These are phyloP conservation scores for Agaricus subrufescens DNA, from an alignment of 768 basidiomycete species.

Conservation along the genomic window DNA sequence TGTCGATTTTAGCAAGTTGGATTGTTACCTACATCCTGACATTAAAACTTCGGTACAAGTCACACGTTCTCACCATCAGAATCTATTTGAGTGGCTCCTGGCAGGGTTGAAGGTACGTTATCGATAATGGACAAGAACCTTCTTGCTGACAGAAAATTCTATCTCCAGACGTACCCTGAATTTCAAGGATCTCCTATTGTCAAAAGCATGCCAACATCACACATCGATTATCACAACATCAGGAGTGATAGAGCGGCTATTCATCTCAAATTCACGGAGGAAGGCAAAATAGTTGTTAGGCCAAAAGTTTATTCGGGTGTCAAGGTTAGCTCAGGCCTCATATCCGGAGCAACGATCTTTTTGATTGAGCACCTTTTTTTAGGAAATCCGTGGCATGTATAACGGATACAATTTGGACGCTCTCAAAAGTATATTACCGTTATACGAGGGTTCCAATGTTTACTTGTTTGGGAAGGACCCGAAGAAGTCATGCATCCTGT, in stretches of 20 bases:
- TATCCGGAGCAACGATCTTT: background rate
- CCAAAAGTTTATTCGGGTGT: slow-evolving; percentile 1
- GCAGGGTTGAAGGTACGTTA: background rate
- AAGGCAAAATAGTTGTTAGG: background rate
- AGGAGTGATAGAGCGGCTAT: slow-evolving; percentile 1
- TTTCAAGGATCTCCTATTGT: background rate
- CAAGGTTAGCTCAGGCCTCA: background rate
- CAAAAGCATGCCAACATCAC: background rate
- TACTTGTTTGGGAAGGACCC: background rate
- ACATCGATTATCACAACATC: background rate
- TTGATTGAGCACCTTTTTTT: background rate
- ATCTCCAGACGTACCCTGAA: background rate
- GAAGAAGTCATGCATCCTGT: background rate
- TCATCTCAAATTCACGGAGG: background rate
- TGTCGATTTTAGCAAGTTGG: slow-evolving; percentile 6
- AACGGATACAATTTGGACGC: background rate
- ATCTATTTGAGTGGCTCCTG: slow-evolving; percentile 1
- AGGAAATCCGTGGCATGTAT: slow-evolving; percentile 1
- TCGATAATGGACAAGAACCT: background rate
- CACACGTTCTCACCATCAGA: background rate
- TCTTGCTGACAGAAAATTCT: background rate
- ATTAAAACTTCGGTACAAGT: background rate
- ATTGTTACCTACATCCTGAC: slow-evolving; percentile 4
- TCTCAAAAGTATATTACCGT: background rate
- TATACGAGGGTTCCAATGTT: background rate